Conservation (phyloP, 306 rosid species). For the Cicer pinnatifidum region DNA sequence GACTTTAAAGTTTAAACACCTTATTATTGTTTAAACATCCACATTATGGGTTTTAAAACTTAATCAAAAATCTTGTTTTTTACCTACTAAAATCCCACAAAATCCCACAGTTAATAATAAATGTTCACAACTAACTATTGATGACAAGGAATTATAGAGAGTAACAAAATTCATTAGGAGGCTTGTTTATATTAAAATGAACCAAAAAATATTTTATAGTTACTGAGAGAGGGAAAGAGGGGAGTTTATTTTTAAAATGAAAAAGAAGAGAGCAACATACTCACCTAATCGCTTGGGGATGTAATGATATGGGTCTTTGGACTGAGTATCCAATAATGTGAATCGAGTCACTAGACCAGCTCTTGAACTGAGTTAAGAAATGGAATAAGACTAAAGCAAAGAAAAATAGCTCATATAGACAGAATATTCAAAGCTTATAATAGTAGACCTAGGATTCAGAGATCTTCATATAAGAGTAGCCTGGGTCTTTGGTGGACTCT, state of each 20-base stretch:
- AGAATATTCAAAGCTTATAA: neutral
- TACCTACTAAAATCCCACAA: neutral
- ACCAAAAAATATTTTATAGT: neutral
- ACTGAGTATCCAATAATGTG: neutral
- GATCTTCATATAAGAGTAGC: neutral
- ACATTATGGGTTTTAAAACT: neutral
- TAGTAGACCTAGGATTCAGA: neutral
- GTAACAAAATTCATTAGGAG: neutral
- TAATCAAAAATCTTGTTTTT: neutral
- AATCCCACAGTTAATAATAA: neutral
- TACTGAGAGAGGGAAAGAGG: neutral
- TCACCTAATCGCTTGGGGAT: neutral
- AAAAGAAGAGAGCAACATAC: neutral
- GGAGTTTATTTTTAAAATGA: no score
- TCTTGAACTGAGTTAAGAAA: neutral
- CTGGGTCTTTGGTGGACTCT: neutral
- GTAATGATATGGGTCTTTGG: neutral
- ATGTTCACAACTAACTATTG: neutral
- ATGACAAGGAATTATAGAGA: neutral
- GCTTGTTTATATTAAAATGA: neutral
- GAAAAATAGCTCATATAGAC: neutral
- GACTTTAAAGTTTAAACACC: neutral
- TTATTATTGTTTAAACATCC: neutral
- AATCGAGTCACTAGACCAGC: neutral
- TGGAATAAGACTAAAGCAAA: neutral